Base-by-base conservation (phyloP, 139 green algal genomes). In the Asterochloris erici region DNA sequence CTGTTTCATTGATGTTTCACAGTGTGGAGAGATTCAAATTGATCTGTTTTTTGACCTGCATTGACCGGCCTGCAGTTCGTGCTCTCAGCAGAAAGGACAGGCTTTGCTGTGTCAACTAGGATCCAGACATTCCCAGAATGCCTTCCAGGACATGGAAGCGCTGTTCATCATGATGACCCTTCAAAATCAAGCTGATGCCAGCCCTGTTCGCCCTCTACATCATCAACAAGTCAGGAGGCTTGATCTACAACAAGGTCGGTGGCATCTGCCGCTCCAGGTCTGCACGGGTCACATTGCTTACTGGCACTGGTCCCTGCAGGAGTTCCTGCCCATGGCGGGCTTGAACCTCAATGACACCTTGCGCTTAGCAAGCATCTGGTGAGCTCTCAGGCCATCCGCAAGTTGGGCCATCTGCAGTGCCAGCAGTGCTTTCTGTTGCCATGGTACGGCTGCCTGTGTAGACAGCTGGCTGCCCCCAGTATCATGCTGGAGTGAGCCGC, bases 171-270 rank as follows among this genome's bases (percentile, higher is more conserved):
- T 54, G 38, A 54, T 54, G 38, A 54, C 38, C 38, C 38, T 54
- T 6, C 38, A 54, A 6, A 54, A 54, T 54, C 38, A 54, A 26
- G 10, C n/a, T 4, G 12, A 87, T 85, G 84, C 82, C 85, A 23
- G 76, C 79, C 47, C 63, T 98, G 10, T 96, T 92, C 85, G 94
- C 95, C 1, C 62, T 98, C 12, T 97, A 94, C 75, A 87, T 98
- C 23, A 96, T 98, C 86, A 98, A 97, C 89, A 98, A 98, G 86
- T 96, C 92, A 14, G 94, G 94, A 16, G 94, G 94, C 0, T 86
- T 98, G 23, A 96, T 98, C 14, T 98, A 91, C 86, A 94, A 93
- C 84, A 94, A 93, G 90, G 91, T 93, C 62, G 38, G 70, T 76
- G 16, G 12, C 23, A 61, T 12, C 62, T 62, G 9, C 21, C 24